Evolutionary conservation across 2,329 filamentous ascomycete genomes (phyloP).

Genomic region (Xylariaceae sp.): DNA sequence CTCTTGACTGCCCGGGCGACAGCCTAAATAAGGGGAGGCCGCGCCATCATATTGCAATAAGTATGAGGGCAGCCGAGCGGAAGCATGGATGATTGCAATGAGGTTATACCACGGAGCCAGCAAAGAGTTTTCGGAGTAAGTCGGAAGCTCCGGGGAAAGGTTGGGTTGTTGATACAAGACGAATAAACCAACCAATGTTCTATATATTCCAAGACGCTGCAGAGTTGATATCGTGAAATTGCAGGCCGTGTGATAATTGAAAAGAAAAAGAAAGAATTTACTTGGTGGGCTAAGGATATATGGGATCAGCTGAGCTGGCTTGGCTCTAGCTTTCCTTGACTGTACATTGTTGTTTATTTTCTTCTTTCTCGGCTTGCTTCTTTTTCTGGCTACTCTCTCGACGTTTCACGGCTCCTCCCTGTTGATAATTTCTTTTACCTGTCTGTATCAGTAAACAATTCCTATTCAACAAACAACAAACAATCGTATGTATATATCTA

Average conservation of each 20-base stretch:
- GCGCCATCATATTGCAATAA: conserved; percentile 15
- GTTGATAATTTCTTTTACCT: too few relatives aligned
- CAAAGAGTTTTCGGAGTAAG: conserved; percentile 12
- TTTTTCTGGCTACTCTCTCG: too few relatives aligned
- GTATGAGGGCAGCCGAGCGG: conserved; percentile 14
- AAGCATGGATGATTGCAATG: conserved; percentile 22
- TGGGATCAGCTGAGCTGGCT: background rate
- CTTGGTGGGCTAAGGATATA: too few relatives aligned
- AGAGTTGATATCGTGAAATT: background rate
- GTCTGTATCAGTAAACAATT: too few relatives aligned
- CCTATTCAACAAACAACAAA: too few relatives aligned
- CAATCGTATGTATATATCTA: too few relatives aligned
- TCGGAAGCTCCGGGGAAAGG: conserved; percentile 14
- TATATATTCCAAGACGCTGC: conserved; percentile 12
- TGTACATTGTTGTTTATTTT: too few relatives aligned
- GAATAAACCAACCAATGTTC: conserved; percentile 23
- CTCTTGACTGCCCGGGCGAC: conserved; percentile 24
- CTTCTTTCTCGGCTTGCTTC: too few relatives aligned
- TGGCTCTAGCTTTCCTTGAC: background rate
- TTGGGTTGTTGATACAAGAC: conserved; percentile 23
- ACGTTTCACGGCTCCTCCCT: too few relatives aligned
- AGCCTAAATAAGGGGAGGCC: conserved; percentile 21
- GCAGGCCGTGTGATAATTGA: background rate
- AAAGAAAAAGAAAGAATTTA: too few relatives aligned
- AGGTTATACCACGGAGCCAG: conserved; percentile 23